Conservation (phyloP, 1,284 basidiomycete species). For the Chondrostereum purpureum region DNA sequence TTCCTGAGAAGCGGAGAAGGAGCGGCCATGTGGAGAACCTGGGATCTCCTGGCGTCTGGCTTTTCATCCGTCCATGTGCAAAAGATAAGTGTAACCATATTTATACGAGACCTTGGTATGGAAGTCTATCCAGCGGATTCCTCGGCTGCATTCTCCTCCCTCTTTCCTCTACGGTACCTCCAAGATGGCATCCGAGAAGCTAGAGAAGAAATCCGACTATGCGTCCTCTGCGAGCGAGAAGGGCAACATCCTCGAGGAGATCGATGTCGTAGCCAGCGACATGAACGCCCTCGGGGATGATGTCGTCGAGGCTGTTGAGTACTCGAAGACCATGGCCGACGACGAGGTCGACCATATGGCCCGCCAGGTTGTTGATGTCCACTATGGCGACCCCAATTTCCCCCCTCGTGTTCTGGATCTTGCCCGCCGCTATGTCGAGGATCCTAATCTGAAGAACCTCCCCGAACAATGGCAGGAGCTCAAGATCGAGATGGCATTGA, state of each 20-base stretch:
- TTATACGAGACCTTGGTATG: too few relatives aligned
- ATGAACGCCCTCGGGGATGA: not conserved
- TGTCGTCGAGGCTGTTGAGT: not conserved
- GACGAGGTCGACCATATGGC: not conserved
- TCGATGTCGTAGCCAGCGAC: not conserved
- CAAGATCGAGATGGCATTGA: constrained; percentile 25
- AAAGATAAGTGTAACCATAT: too few relatives aligned
- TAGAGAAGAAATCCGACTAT: not conserved
- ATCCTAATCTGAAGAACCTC: constrained; percentile 6
- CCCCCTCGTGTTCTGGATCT: constrained; percentile 7
- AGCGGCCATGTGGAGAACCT: too few relatives aligned
- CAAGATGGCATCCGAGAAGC: not conserved
- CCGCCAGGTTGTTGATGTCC: not conserved
- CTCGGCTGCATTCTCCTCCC: not conserved
- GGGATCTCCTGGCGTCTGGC: too few relatives aligned
- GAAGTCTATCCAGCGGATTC: not conserved
- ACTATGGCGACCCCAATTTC: constrained; percentile 9
- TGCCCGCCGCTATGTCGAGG: constrained; percentile 10
- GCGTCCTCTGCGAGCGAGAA: not conserved
- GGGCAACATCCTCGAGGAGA: not conserved
- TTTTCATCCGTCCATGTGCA: too few relatives aligned
- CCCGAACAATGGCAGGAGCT: constrained; percentile 19
- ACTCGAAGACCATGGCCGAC: not conserved
- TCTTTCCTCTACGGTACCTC: not conserved
- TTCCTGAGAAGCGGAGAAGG: too few relatives aligned